These are phyloP conservation scores for Fusarium sp. DNA, from an alignment of 2,329 filamentous ascomycete species.

Conservation along the genomic window DNA sequence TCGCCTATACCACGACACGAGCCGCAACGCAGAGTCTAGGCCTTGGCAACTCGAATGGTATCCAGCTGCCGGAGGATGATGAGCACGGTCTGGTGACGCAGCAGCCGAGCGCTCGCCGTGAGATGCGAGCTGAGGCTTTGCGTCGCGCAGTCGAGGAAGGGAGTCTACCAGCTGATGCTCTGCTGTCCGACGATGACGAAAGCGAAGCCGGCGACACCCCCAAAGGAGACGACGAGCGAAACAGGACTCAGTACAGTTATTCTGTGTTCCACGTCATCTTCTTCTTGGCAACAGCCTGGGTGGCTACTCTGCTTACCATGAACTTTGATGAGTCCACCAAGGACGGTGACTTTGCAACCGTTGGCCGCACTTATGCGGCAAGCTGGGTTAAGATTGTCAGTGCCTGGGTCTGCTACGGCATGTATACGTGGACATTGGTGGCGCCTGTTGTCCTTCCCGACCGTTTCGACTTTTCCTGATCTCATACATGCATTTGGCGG, in stretches of 20 bases:
- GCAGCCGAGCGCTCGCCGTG: slow-evolving; percentile 79
- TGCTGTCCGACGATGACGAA: slow-evolving; percentile 77
- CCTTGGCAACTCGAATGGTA: slow-evolving; percentile 60
- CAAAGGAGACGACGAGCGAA: slow-evolving; percentile 85
- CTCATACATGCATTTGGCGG: slow-evolving; percentile 19
- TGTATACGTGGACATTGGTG: slow-evolving; percentile 92
- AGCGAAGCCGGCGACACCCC: slow-evolving; percentile 70
- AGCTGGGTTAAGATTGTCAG: slow-evolving; percentile 99
- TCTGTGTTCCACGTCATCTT: slow-evolving; percentile 97
- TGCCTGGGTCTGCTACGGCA: slow-evolving; percentile 93
- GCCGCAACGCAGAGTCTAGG: slow-evolving; percentile 91
- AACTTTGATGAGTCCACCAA: slow-evolving; percentile 73
- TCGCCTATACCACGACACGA: slow-evolving; percentile 96
- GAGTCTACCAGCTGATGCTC: slow-evolving; percentile 87
- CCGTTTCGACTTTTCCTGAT: slow-evolving; percentile 72
- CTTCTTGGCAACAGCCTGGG: slow-evolving; percentile 95
- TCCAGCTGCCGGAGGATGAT: slow-evolving; percentile 73
- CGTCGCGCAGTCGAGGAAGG: slow-evolving; percentile 93
- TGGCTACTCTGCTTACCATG: slow-evolving; percentile 85
- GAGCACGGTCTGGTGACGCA: slow-evolving; percentile 90
- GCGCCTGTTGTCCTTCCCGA: slow-evolving; percentile 88
- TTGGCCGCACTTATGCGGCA: slow-evolving; percentile 94
- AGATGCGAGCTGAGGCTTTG: slow-evolving; percentile 93
- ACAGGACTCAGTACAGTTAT: slow-evolving; percentile 94
- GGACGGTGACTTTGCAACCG: slow-evolving; percentile 82